Evolutionary conservation across 1,284 basidiomycete species (phyloP), one percentile per base, ranked within the genome.

Genomic region (Malassezia yamatoensis): DNA sequence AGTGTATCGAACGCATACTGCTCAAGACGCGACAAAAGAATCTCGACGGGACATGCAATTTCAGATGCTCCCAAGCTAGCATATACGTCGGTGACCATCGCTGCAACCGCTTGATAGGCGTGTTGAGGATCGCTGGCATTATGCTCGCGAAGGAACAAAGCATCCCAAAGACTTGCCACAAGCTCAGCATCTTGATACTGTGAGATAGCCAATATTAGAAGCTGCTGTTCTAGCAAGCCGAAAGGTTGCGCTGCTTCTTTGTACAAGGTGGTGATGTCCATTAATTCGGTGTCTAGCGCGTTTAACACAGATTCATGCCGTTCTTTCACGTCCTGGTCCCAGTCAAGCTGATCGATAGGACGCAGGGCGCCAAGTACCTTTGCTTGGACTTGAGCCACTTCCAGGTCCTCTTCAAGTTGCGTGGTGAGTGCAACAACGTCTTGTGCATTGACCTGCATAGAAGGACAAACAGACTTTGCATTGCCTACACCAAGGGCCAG

Each of bases 321-420:
- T 10, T 67, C 48, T 15, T 82, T 74, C 29, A 76, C 76, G 36
- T 70, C 49, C 13, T 65, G 53, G 39, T 64, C 61, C 38, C 40
- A 32, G 13, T 60, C 61, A 16, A 43, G 34, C 58, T 41, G 44
- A 34, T 59, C 52, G 24, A 59, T 8, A 15, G 61, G 38, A 69
- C 51, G 77, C 74, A 46, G 59, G 37, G 66, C 75, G 69, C 48
- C 72, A 71, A 62, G 76, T 63, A 64, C 81, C 76, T 96, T 90
- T 38, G 93, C 79, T 72, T 99, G 94, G 9, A 98, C 90, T 77
- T 93, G 87, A 3, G 90, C 88, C 12, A 98, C 94, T 54, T 98
- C 94, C 9, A 98, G 81, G 73, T 90, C 90, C 76, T 98, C 94
- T 77, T 96, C 91, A 15, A 96, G 79, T 61, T 90, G 86, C 0